Base-by-base conservation (phyloP, 371 early-diverging fungal genomes). In the Nematocida displodere region DNA sequence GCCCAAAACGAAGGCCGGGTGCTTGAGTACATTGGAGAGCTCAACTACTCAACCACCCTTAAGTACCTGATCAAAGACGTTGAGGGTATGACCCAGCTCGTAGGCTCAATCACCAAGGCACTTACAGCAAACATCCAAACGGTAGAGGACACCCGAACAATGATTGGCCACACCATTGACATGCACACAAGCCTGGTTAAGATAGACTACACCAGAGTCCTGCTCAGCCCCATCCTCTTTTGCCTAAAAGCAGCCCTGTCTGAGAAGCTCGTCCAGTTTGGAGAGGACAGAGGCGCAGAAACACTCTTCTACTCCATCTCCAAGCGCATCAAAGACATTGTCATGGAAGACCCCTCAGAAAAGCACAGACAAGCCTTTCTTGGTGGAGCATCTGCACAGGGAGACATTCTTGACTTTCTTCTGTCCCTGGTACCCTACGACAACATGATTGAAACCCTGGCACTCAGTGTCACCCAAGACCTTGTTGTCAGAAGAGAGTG, bases 141-240 rank as follows among this genome's bases (percentile, higher is more conserved):
- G 4, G 2, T 36, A 24, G 56, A 46, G 37, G 61, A 26, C 7
- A 34, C 58, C 17, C 26, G 31, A 36, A 44, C 54, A 7, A 67
- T 67, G 68, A 7, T 67, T 24, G 26, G 44, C 31, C 8, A 49
- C 33, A n/a, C 29, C 2, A 67, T 67, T 8, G 8, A 55, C 5
- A 20, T 67, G 55, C 42, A 56, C 40, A 59, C 42, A 3, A 29
- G 42, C 42, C 68, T 67, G 31, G 8, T 20, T 2, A 67, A 67
- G 31, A 67, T 67, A 8, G 68, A 67, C 29, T 67, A 47, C 50
- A 67, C 68, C 2, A 22, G 42, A 15, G 68, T 67, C 11, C 68
- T 67, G n/a, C 68, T 67, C 11, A 29, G 46, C 15, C 58, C 68
- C 2, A 33, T 67, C 7, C 54, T 67, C 3, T 28, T 17, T n/a